These are phyloP conservation scores for Neopestalotiopsis clavispora DNA, from an alignment of 2,329 filamentous ascomycete genomes.

Conservation along the genomic window DNA sequence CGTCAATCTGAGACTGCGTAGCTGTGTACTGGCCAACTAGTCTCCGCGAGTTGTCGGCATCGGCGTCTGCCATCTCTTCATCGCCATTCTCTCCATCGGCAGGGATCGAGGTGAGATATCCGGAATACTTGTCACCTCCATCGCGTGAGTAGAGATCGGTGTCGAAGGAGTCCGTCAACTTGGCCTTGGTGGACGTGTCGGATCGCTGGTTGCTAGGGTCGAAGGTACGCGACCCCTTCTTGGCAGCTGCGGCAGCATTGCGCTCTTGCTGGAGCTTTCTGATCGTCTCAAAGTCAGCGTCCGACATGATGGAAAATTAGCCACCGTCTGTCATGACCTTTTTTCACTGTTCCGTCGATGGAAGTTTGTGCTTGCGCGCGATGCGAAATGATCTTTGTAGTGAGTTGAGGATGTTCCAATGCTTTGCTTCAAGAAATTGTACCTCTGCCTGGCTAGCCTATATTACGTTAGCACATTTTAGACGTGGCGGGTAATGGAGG, in stretches of 20 bases:
- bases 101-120: constrained; percentile 90
- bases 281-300: constrained; percentile 87
- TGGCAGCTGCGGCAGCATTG: constrained; percentile 77
- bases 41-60: constrained; percentile 74
- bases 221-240: constrained; percentile 82
- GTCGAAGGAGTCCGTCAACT: constrained; percentile 87
- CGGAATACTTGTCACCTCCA: constrained; percentile 79
- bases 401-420: background rate
- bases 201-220: constrained; percentile 80
- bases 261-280: constrained; percentile 91
- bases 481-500: constrained; percentile 7
- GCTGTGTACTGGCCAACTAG: constrained; percentile 97
- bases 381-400: constrained; percentile 8
- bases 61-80: constrained; percentile 75
- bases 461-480: constrained; percentile 5
- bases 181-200: constrained; percentile 87
- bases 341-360: constrained; percentile 4
- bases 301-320: constrained; percentile 59
- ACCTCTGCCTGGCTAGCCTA: background rate
- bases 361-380: background rate
- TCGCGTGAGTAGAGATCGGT: constrained; percentile 84
- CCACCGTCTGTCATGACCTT: constrained; percentile 23
- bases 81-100: constrained; percentile 79
- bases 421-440: constrained; percentile 12
- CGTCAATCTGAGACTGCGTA: constrained; percentile 87